Base-by-base conservation (phyloP, 2,329 filamentous ascomycete genomes). In the Aspergillus neoniger region DNA sequence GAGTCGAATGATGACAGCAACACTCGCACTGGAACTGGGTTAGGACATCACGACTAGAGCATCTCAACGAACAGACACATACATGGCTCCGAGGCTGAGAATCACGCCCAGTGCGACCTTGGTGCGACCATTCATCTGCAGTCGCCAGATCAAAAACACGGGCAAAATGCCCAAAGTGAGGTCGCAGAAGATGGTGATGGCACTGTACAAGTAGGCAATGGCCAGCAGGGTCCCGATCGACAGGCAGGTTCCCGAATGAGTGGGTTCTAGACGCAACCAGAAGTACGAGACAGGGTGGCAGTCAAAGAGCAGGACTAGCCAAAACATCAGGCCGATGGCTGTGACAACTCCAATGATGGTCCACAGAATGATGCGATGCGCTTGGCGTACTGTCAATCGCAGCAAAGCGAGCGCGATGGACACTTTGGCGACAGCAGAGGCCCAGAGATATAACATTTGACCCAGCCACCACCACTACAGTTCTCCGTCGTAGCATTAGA, bases 321-420 rank as follows among this genome's bases (percentile, higher is more conserved):
- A 77, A 60, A 83, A 84, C 19, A 78, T 68, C 3, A 77, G 48
- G 2, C 81, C 80, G 57, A 82, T 79, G 5, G 77, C 52, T 1
- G 77, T 71, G 5, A 80, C 76, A 2, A 78, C 65, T 3, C 69
- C 62, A 63, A 84, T 81, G 14, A 82, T 71, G n/a, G 72, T 59
- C 54, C 79, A 78, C 32, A 85, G 80, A 57, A 80, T 78, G 69
- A 73, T 76, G 39, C 82, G 36, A 76, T 69, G 48, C 70, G 73
- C 49, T 76, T 71, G 36, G 39, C 32, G 25, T 15, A 80, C 69
- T 0, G 81, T 79, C 21, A 86, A 74, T 15, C 82, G 79, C 3
- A 84, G 76, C 21, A 85, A 77, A 63, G 84, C 82, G 39, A 83
- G 75, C 7, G 77, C 80, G 53, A 85, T 81, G 4, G 82, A 79